A percentile compares a stretch with the other conserved stretches of the same genome.
phyloP scores from a whole-genome alignment of 805 yeast species.

The Metschnikowia gruessii region DNA sequence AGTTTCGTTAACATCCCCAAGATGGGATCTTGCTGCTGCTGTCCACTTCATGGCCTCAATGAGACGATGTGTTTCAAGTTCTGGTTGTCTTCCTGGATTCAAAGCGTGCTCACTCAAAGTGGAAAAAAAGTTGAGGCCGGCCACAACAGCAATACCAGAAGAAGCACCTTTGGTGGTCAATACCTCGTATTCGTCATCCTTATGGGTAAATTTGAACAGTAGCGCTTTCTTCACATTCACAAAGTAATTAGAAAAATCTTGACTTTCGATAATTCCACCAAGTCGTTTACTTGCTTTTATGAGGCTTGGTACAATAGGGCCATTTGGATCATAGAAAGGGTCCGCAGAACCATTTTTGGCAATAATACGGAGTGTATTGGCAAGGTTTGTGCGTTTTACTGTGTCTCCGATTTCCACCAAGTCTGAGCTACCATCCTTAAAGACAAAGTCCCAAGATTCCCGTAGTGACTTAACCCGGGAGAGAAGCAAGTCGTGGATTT shows the following conservation, averaged over 20 bases:
- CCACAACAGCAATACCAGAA: constrained; percentile 76
- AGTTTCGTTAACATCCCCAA: constrained; percentile 62
- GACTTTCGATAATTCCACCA: constrained; percentile 64
- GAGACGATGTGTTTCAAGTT: constrained; percentile 57
- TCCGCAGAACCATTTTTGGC: constrained; percentile 78
- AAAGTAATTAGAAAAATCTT: constrained; percentile 66
- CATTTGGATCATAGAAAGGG: constrained; percentile 79
- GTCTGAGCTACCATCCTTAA: constrained; percentile 25
- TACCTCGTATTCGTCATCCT: constrained; percentile 23
- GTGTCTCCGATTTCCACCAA: constrained; percentile 54
- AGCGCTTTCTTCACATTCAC: constrained; percentile 44
- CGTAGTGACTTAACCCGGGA: constrained; percentile 26
- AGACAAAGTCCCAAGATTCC: constrained; percentile 57
- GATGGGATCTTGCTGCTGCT: constrained; percentile 78
- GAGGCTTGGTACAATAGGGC: constrained; percentile 64
- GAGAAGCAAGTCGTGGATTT: constrained; percentile 23
- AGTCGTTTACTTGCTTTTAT: constrained; percentile 45
- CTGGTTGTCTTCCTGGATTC: constrained; percentile 6
- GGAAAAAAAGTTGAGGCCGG: constrained; percentile 65
- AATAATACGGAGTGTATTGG: constrained; percentile 61
- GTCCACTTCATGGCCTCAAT: constrained; percentile 93
- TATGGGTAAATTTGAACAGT: constrained; percentile 19
- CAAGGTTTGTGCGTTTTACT: constrained; percentile 57
- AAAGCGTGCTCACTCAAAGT: constrained; percentile 11
- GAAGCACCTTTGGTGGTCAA: constrained; percentile 66